Evolutionary conservation across 164 flowering plant genomes (phyloP).

Genomic region (Vitis labrusca): DNA sequence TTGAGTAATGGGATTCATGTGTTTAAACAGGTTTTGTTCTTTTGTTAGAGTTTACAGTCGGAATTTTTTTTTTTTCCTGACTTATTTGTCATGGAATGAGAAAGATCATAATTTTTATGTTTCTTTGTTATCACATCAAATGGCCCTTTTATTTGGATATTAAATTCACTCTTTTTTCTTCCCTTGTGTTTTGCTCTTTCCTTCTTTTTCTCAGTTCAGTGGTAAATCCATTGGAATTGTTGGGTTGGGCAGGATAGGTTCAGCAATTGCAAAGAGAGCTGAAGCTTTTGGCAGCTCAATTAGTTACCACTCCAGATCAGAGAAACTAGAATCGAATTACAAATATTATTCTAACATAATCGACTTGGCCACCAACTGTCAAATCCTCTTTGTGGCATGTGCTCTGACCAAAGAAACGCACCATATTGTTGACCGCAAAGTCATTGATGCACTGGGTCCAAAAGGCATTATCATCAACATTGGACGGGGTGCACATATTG

Average conservation of each 20-base stretch:
- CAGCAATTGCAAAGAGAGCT: constrained; percentile 79
- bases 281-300: constrained; percentile 75
- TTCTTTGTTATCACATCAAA: no score
- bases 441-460: constrained; percentile 76
- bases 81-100: no score
- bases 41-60: no score
- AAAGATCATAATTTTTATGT: no score
- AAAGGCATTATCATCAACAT: constrained; percentile 58
- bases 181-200: no score
- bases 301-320: constrained; percentile 62
- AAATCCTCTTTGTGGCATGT: constrained; percentile 74
- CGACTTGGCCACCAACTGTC: constrained; percentile 63
- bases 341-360: constrained; percentile 53
- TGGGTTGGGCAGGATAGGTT: constrained; percentile 87
- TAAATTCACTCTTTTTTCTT: neutral
- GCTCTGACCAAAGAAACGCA: constrained; percentile 68
- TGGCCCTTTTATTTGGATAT: no score
- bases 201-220: constrained; percentile 46
- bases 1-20: no score
- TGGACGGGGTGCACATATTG: constrained; percentile 50
- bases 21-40: no score
- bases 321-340: constrained; percentile 52
- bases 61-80: no score
- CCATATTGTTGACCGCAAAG: constrained; percentile 70
- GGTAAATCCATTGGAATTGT: constrained; percentile 71